Evolutionary conservation across 106 monocot genomes (phyloP).

Genomic region (Dioscorea dumetorum): DNA sequence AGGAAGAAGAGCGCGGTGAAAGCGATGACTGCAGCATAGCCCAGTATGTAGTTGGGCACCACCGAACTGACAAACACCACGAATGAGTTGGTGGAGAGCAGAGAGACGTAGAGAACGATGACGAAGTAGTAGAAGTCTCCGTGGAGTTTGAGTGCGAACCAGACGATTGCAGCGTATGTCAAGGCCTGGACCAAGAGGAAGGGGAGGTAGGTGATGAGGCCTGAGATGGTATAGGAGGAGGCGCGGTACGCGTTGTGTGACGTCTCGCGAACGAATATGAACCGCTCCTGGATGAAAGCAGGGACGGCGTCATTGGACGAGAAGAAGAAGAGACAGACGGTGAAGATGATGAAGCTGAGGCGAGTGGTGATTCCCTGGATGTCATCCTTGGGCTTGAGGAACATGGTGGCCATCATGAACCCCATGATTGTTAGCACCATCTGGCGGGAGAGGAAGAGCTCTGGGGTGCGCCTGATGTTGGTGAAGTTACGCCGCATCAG

Average conservation of each 20-base stretch:
- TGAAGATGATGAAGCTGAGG: conserved; percentile 50
- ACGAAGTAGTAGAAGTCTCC: conserved; percentile 38
- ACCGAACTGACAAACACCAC: conserved; percentile 43
- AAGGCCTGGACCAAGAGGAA: conserved; percentile 29
- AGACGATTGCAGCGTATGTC: conserved; percentile 30
- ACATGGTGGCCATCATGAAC: conserved; percentile 50
- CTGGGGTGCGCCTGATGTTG: conserved; percentile 46
- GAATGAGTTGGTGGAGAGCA: conserved; percentile 42
- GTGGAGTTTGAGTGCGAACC: conserved; percentile 25
- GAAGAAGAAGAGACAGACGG: conserved; percentile 43
- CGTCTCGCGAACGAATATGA: conserved; percentile 45
- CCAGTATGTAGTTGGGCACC: conserved; percentile 42
- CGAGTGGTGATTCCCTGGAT: conserved; percentile 33
- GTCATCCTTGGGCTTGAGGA: conserved; percentile 25
- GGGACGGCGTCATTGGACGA: conserved; percentile 45
- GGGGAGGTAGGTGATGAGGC: conserved; percentile 31
- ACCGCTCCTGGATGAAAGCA: conserved; percentile 53
- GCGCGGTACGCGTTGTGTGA: conserved; percentile 47
- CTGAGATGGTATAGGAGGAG: conserved; percentile 33
- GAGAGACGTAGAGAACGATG: conserved; percentile 27
- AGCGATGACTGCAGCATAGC: conserved; percentile 42
- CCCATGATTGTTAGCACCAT: conserved; percentile 48
- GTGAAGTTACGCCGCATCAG: conserved; percentile 50
- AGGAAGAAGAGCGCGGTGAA: conserved; percentile 36
- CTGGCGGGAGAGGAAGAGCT: conserved; percentile 48